Evolutionary conservation across 306 rosid species (phyloP).

Genomic region (Rubus idaeus): DNA sequence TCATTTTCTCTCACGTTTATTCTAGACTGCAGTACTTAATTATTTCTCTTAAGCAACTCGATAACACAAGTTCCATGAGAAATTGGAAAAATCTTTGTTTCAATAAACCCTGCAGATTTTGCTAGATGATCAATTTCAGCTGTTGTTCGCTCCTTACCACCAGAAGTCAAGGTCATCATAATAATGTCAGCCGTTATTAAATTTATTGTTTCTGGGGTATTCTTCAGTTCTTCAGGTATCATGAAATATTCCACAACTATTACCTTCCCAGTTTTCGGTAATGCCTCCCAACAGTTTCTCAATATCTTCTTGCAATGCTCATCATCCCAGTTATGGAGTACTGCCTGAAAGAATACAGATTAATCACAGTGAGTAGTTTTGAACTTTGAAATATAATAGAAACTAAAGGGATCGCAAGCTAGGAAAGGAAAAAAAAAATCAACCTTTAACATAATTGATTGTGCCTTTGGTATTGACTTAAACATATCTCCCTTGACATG

Average conservation of each 20-base stretch:
- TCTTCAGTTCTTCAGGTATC: background rate
- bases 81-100: background rate
- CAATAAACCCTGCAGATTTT: background rate
- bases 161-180: no score
- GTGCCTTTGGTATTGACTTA: conserved; percentile 2
- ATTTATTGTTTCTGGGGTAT: background rate
- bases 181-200: no score
- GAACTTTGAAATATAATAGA: no score
- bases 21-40: no score
- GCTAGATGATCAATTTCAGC: background rate
- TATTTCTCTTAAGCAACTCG: background rate
- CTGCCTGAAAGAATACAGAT: background rate
- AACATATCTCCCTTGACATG: conserved; percentile 18
- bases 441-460: conserved; percentile 18
- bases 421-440: no score
- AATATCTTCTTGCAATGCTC: background rate
- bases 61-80: background rate
- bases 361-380: no score
- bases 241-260: background rate
- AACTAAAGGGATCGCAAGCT: no score
- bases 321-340: conserved; percentile 19
- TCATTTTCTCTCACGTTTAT: no score
- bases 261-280: conserved; percentile 14
- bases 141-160: background rate
- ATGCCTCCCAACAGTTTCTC: conserved; percentile 11